Base-by-base conservation (phyloP, 2,329 filamentous ascomycete species). In the Clonostachys byssicola region DNA sequence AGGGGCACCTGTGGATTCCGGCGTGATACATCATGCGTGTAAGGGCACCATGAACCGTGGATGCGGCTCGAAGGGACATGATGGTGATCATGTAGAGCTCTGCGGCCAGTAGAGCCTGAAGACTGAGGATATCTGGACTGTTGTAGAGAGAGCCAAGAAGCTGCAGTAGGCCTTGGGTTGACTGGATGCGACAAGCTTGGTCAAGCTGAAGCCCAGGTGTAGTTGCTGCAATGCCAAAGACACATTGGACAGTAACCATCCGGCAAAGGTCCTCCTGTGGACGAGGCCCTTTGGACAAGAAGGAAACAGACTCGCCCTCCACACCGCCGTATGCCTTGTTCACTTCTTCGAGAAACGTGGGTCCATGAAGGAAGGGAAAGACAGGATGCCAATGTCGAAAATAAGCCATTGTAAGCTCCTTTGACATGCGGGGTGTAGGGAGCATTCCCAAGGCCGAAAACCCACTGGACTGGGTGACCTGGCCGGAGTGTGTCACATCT, bases 301-400 rank as follows among this genome's bases (percentile, higher is more conserved):
- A 4, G 6, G n/a, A 16, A 6, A 39, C 16, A 12, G 47, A 14
- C 13, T 51, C 36, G 23, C 23, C 23, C 4, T 30, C 23, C 23
- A 30, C 23, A 10, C 23, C 23, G 13, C 45, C 42, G 16, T 75
- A 75, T 39, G 75, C 60, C 12, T 54, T 52, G 38, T 75, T 66
- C 52, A 78, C 64, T 13, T 70, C 63, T 34, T 67, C 63, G 20
- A 77, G 53, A 43, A 77, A 75, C 2, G 68, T 69, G 1, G 72
- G 74, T 0, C 75, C 75, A 43, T 77, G 73, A 5, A 78, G 53
- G 49, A 78, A 77, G 1, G 75, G 75, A 48, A 77, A 74, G 12
- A 78, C 59, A 1, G 73, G 73, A 62, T 78, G 75, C 73, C 74
- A 78, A 10, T 68, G 63, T 52, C 65, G 69, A 55, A 78, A 78